Conservation (phyloP, 2,329 filamentous ascomycete genomes). For the Aspergillus phoenicis region DNA sequence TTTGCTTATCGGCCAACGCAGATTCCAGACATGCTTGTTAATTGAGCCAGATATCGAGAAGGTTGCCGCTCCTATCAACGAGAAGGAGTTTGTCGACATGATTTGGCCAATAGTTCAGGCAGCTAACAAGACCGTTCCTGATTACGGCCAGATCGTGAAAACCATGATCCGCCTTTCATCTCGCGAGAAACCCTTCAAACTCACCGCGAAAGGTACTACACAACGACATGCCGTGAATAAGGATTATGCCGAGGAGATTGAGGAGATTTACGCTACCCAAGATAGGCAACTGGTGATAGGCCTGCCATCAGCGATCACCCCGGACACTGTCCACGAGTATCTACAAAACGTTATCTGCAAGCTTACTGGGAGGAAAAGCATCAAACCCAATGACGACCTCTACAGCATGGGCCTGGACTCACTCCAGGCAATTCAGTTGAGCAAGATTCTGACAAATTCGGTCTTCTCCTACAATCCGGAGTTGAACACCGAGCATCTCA, state of each 20-base stretch:
- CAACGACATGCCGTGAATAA: slow-evolving; percentile 45
- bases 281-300: neutral
- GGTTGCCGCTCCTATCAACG: slow-evolving; percentile 7
- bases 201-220: slow-evolving; percentile 51
- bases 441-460: slow-evolving; percentile 13
- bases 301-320: slow-evolving; percentile 8
- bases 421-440: slow-evolving; percentile 28
- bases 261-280: slow-evolving; percentile 44
- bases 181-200: slow-evolving; percentile 48
- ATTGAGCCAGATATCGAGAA: slow-evolving; percentile 33
- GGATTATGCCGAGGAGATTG: slow-evolving; percentile 51
- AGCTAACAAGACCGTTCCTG: slow-evolving; percentile 46
- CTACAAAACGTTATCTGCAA: slow-evolving; percentile 12
- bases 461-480: neutral
- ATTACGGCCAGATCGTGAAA: slow-evolving; percentile 47
- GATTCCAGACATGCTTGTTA: slow-evolving; percentile 42
- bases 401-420: slow-evolving; percentile 31
- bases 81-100: slow-evolving; percentile 39
- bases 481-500: neutral
- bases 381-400: slow-evolving; percentile 22
- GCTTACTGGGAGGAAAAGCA: slow-evolving; percentile 12
- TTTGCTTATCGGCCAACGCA: slow-evolving; percentile 40
- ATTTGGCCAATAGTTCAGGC: slow-evolving; percentile 50
- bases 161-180: slow-evolving; percentile 47
- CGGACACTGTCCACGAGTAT: slow-evolving; percentile 14